phyloP scores from a whole-genome alignment of 768 basidiomycete genomes.

The Tubosaeta sp. region DNA sequence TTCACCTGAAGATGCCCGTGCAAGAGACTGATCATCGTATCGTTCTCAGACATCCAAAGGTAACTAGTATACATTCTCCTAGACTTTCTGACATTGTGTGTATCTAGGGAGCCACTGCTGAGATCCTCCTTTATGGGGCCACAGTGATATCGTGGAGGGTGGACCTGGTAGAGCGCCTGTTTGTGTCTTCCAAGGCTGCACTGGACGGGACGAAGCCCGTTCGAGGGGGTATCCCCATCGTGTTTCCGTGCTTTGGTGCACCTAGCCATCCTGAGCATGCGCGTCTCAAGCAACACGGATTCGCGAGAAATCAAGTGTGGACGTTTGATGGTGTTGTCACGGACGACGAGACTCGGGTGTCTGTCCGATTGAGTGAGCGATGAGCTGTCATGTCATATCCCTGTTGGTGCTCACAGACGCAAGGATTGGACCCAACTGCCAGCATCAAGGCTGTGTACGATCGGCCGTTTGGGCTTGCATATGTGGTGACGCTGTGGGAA shows the following conservation, averaged over 20 bases:
- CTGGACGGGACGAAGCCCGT: constrained; percentile 80
- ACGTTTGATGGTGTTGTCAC: constrained; percentile 54
- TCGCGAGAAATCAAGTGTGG: constrained; percentile 81
- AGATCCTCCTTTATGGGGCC: constrained; percentile 77
- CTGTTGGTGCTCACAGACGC: constrained; percentile 1
- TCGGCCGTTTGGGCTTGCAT: constrained; percentile 66
- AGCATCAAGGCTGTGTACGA: constrained; percentile 57
- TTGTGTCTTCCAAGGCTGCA: constrained; percentile 73
- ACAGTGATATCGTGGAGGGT: constrained; percentile 86
- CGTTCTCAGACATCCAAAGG: constrained; percentile 62
- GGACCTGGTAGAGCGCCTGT: constrained; percentile 62
- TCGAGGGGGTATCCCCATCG: constrained; percentile 53
- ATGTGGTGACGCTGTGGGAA: constrained; percentile 74
- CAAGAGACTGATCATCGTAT: constrained; percentile 41
- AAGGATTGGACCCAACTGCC: constrained; percentile 62
- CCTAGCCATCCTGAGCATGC: constrained; percentile 71
- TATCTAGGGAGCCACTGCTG: constrained; percentile 57
- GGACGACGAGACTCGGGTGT: constrained; percentile 69
- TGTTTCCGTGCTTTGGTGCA: constrained; percentile 88
- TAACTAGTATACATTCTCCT: constrained; percentile 14
- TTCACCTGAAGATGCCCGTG: constrained; percentile 47
- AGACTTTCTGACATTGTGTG: background rate
- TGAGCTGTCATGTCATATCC: background rate
- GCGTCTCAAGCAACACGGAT: constrained; percentile 83
- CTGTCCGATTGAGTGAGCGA: constrained; percentile 70